Conservation (phyloP, 2,329 filamentous ascomycete genomes). For the Coniochaeta prunicola region DNA sequence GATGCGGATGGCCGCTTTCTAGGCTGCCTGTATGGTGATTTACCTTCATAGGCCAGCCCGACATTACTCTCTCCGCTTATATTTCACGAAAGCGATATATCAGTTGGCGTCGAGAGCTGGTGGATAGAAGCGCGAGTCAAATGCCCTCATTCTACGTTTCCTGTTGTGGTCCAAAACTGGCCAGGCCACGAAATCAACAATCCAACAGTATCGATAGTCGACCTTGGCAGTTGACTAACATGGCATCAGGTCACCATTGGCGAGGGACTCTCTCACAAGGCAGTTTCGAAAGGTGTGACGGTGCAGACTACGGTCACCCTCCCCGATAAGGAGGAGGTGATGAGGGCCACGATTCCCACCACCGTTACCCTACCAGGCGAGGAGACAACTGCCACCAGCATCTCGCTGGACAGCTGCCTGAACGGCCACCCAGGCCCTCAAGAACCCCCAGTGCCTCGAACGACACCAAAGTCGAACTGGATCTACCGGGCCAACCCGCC, state of each 20-base stretch:
- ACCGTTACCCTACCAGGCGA: neutral
- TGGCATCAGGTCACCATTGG: neutral
- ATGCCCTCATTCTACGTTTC: neutral
- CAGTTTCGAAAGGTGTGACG: too few species aligned
- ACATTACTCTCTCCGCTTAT: too few species aligned
- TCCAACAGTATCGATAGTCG: neutral
- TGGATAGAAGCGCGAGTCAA: too few species aligned
- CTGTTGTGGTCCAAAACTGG: neutral
- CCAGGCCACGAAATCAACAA: neutral
- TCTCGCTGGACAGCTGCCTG: too few species aligned
- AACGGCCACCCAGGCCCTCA: too few species aligned
- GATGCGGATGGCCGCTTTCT: too few species aligned
- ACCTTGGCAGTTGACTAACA: neutral
- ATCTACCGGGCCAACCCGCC: too few species aligned
- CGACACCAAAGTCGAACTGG: too few species aligned
- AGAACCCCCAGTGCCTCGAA: too few species aligned
- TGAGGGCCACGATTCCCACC: neutral
- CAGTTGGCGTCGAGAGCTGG: too few species aligned
- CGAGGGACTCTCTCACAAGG: too few species aligned
- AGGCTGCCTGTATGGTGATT: neutral
- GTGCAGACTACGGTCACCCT: neutral
- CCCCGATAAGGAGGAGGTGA: neutral
- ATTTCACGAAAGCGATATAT: too few species aligned
- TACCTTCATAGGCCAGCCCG: neutral
- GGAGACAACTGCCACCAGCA: neutral